Evolutionary conservation across 75 land plant species (phyloP).

Genomic region (Picea glauca): DNA sequence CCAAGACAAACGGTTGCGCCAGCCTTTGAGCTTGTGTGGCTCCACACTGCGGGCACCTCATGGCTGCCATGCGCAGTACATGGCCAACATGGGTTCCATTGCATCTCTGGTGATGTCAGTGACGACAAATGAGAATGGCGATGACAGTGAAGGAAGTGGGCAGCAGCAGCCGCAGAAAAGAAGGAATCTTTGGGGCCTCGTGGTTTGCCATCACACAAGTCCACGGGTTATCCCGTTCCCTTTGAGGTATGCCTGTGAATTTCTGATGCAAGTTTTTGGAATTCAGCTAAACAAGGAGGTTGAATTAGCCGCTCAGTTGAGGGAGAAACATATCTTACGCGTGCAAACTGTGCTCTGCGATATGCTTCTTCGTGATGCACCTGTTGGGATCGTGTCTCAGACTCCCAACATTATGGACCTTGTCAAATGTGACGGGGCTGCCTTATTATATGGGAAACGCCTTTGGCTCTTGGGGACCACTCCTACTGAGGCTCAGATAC

Average conservation of each 20-base stretch:
- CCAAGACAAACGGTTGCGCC: slow-evolving; percentile 54
- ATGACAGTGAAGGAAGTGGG: slow-evolving; percentile 22
- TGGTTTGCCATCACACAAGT: slow-evolving; percentile 87
- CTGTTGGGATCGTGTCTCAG: slow-evolving; percentile 75
- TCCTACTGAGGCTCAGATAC: slow-evolving; percentile 69
- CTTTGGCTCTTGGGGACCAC: slow-evolving; percentile 81
- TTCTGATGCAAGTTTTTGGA: slow-evolving; percentile 78
- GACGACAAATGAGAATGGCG: slow-evolving; percentile 59
- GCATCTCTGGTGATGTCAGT: slow-evolving; percentile 88
- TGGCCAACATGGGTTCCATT: slow-evolving; percentile 88
- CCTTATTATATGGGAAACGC: slow-evolving; percentile 58
- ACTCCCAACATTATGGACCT: slow-evolving; percentile 93
- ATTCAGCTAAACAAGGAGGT: slow-evolving; percentile 84
- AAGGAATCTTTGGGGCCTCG: slow-evolving; percentile 82
- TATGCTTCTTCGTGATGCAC: slow-evolving; percentile 88
- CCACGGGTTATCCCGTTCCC: slow-evolving; percentile 80
- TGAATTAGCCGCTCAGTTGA: slow-evolving; percentile 64
- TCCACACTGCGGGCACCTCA: slow-evolving; percentile 82
- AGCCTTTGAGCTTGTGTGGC: slow-evolving; percentile 61
- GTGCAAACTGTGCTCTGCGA: slow-evolving; percentile 87
- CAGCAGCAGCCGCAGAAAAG: slow-evolving; percentile 23
- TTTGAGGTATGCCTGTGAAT: slow-evolving; percentile 69
- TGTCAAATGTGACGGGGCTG: slow-evolving; percentile 89
- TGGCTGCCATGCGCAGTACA: slow-evolving; percentile 93
- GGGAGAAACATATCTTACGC: slow-evolving; percentile 70